These are phyloP conservation scores for Cymbidium sinense DNA, from an alignment of 106 monocot species.

Conservation along the genomic window DNA sequence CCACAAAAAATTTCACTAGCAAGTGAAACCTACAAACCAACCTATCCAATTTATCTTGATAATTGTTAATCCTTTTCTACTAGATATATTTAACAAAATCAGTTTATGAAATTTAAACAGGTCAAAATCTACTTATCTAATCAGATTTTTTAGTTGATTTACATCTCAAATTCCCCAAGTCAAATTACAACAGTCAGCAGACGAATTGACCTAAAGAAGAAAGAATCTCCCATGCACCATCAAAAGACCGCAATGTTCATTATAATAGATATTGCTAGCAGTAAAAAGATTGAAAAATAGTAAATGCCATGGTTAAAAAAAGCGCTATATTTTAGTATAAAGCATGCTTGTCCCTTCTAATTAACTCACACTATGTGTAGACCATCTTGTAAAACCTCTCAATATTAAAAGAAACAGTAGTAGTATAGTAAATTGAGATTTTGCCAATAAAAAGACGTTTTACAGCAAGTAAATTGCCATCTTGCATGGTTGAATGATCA, in stretches of 20 bases:
- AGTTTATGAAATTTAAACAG: too few species aligned
- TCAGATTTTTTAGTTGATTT: not conserved
- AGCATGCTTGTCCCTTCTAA: not conserved
- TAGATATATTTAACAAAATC: not conserved
- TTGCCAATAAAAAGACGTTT: not conserved
- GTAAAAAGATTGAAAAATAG: not conserved
- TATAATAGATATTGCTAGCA: not conserved
- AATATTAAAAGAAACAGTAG: not conserved
- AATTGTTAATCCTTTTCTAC: not conserved
- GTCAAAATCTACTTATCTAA: not conserved
- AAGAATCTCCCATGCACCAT: not conserved
- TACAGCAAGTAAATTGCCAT: not conserved
- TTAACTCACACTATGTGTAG: not conserved
- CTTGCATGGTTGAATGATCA: slow-evolving; percentile 2
- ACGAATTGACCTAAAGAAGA: not conserved
- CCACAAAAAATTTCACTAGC: not conserved
- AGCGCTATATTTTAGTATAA: not conserved
- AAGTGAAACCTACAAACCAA: not conserved
- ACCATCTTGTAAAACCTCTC: not conserved
- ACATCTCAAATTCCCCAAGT: not conserved
- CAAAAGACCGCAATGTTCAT: not conserved
- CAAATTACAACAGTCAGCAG: not conserved
- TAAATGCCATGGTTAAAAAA: not conserved
- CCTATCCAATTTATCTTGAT: not conserved
- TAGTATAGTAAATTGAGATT: not conserved